Evolutionary conservation across 2,329 filamentous ascomycete genomes (phyloP), one percentile per base, ranked within the genome.

Genomic region (Hypomyces rosellus): DNA sequence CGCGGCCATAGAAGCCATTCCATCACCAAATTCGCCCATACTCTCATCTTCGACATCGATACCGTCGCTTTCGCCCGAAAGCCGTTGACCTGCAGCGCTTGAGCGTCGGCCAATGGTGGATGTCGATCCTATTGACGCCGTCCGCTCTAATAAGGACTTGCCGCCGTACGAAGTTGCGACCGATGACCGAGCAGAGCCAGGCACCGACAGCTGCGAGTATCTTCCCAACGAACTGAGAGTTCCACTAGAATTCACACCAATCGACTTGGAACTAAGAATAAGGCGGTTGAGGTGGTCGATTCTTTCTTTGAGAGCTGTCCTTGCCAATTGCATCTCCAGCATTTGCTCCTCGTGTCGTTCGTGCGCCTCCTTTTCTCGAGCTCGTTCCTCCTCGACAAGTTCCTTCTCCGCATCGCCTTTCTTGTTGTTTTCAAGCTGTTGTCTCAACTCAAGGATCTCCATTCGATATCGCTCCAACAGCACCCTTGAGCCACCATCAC

Each of bases 231-330:
- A 79, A 59, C 84, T 88, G 58, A 84, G 83, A 1, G 84, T 83
- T 18, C 86, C 84, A 57, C 84, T 85, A 33, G 75, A 78, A 67
- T 99, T 99, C 49, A 99, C 93, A 5, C 93, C 93, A 5, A 89
- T 87, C 5, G 92, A 97, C 65, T 96, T 96, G 14, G 92, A 97
- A 65, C 89, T 95, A 53, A 99, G 73, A 56, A 99, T 97, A 45
- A 99, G 75, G 44, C 92, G 85, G 69, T 97, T 99, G 43, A 99
- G 76, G 68, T 99, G 93, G 65, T 96, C 91, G 60, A 99, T 99
- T 30, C 93, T 85, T 73, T 99, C 93, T 67, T 97, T 99, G 49
- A 99, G 73, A 1, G 93, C 93, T 1, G 93, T 99, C 39, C 93
- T 84, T 33, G 93, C 93, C 43, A 99, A 79, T 66, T 99, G 93